These are phyloP conservation scores for Salix purpurea DNA, from an alignment of 345 rosid species.

Conservation along the genomic window DNA sequence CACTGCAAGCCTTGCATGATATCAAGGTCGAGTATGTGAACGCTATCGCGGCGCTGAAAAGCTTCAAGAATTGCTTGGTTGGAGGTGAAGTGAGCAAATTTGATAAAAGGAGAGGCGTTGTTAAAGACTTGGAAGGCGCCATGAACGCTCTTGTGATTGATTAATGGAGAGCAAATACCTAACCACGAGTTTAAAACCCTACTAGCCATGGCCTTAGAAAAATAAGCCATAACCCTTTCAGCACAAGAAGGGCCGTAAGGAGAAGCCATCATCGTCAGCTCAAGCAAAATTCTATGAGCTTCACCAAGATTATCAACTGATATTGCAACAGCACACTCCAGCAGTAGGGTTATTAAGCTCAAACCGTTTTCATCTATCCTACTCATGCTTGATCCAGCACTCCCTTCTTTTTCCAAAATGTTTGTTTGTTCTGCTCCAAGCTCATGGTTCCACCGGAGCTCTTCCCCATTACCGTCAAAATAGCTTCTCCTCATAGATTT, in stretches of 20 bases:
- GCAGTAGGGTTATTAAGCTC: slow-evolving; percentile 40
- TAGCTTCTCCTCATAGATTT: slow-evolving; percentile 21
- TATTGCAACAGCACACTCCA: slow-evolving; percentile 62
- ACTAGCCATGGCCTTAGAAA: slow-evolving; percentile 60
- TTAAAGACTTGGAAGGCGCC: slow-evolving; percentile 52
- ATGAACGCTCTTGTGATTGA: slow-evolving; percentile 36
- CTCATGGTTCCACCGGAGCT: slow-evolving; percentile 22
- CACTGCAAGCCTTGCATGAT: slow-evolving; percentile 76
- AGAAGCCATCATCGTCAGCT: slow-evolving; percentile 65
- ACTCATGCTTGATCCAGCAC: not conserved
- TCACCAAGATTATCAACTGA: slow-evolving; percentile 63
- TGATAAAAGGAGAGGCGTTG: slow-evolving; percentile 58
- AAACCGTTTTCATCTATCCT: slow-evolving; percentile 41
- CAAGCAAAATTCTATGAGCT: slow-evolving; percentile 57
- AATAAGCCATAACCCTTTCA: slow-evolving; percentile 65
- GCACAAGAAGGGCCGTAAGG: slow-evolving; percentile 60
- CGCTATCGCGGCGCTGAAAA: slow-evolving; percentile 42
- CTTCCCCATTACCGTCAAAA: slow-evolving; percentile 5
- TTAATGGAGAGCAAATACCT: slow-evolving; percentile 54
- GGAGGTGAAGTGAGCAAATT: slow-evolving; percentile 67
- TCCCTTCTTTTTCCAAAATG: slow-evolving; percentile 7
- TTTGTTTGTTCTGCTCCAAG: not conserved
- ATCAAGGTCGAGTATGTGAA: slow-evolving; percentile 65
- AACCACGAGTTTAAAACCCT: slow-evolving; percentile 67
- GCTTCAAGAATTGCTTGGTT: slow-evolving; percentile 76